These are phyloP conservation scores for Dryas octopetala DNA, from an alignment of 306 rosid species.

Conservation along the genomic window DNA sequence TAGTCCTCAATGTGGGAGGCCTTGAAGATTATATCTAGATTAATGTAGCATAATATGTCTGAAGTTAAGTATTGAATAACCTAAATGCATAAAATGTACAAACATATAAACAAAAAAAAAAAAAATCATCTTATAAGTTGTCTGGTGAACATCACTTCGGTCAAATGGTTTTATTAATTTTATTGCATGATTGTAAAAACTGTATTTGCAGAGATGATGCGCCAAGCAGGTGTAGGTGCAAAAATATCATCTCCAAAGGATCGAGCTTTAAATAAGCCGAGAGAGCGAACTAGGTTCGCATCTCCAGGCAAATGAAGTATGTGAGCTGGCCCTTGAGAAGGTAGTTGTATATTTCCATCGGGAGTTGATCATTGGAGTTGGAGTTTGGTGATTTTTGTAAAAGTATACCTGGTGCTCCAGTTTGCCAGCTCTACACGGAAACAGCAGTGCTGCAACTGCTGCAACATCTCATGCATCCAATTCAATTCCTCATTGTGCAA, in stretches of 20 bases:
- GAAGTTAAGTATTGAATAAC: conserved; percentile 1
- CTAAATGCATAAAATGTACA: not conserved
- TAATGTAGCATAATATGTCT: not conserved
- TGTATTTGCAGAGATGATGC: conserved; percentile 83
- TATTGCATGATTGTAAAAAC: not conserved
- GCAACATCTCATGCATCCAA: conserved; percentile 28
- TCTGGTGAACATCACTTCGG: not conserved
- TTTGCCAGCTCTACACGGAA: conserved; percentile 16
- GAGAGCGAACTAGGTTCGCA: conserved; percentile 91
- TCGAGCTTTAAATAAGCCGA: conserved; percentile 61
- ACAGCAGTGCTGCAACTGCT: conserved; percentile 5
- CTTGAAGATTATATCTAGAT: not conserved
- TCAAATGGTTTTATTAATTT: not conserved
- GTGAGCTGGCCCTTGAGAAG: conserved; percentile 24
- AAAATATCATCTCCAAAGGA: conserved; percentile 94
- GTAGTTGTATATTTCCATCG: conserved; percentile 20
- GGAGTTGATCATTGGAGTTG: conserved; percentile 24
- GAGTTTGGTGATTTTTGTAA: conserved; percentile 37
- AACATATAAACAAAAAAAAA: not conserved
- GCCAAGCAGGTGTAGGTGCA: conserved; percentile 77
- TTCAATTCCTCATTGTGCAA: conserved; percentile 32
- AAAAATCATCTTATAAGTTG: not conserved
- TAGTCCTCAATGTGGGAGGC: not conserved
- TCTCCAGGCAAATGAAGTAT: conserved; percentile 66
- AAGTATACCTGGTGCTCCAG: conserved; percentile 24